phyloP scores from a whole-genome alignment of 2,329 filamentous ascomycete species.

The Sordariomycetes sp. region DNA sequence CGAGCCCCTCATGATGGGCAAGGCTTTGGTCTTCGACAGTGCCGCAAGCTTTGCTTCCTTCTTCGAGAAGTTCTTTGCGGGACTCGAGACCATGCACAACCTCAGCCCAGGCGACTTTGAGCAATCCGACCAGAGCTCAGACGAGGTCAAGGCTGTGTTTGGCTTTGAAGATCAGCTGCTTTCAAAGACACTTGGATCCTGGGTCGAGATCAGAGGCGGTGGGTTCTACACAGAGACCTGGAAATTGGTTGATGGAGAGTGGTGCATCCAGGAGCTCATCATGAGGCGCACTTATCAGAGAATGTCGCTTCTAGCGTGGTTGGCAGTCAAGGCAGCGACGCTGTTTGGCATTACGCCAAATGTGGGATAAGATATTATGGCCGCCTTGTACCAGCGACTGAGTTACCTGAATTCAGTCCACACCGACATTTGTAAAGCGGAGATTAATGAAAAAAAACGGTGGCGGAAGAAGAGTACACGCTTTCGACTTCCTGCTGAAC shows the following conservation, averaged over 20 bases:
- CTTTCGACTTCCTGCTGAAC: too few relatives aligned
- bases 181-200: slow-evolving; percentile 7
- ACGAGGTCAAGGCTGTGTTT: slow-evolving; percentile 15
- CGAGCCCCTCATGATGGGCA: slow-evolving; percentile 3
- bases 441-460: too few relatives aligned
- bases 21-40: slow-evolving; percentile 5
- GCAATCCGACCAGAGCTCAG: slow-evolving; percentile 8
- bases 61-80: slow-evolving; percentile 10
- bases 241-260: slow-evolving; percentile 12
- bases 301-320: slow-evolving; percentile 6
- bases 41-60: slow-evolving; percentile 8
- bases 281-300: slow-evolving; percentile 13
- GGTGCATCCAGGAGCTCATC: slow-evolving; percentile 12
- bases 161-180: slow-evolving; percentile 11
- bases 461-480: too few relatives aligned
- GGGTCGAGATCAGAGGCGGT: slow-evolving; percentile 12
- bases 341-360: too few relatives aligned
- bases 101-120: slow-evolving; percentile 14
- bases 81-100: slow-evolving; percentile 13
- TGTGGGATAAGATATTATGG: too few relatives aligned
- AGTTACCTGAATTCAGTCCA: too few relatives aligned
- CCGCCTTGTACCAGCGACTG: too few relatives aligned
- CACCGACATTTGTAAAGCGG: too few relatives aligned
- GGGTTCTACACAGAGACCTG: slow-evolving; percentile 13
- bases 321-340: too few relatives aligned